Conservation (phyloP, 768 basidiomycete genomes). For the Auricularia sp. region DNA sequence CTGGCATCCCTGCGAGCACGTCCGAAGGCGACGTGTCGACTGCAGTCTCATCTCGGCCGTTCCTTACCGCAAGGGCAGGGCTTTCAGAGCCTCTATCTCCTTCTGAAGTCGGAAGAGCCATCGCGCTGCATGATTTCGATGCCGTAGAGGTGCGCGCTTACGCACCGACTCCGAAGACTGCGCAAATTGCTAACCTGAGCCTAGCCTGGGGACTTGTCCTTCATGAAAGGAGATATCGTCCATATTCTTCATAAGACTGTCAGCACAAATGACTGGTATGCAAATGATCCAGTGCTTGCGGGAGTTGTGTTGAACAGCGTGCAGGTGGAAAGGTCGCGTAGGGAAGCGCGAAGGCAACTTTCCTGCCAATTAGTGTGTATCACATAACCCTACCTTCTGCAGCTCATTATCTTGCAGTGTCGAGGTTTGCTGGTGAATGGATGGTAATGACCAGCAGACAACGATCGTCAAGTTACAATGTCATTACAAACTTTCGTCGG, state of each 20-base stretch:
- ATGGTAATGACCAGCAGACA: not conserved
- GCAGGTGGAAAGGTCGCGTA: slow-evolving; percentile 71
- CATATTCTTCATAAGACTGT: slow-evolving; percentile 57
- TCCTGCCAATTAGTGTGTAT: slow-evolving; percentile 36
- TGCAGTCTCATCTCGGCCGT: slow-evolving; percentile 15
- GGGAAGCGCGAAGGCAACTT: slow-evolving; percentile 55
- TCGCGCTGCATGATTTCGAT: slow-evolving; percentile 63
- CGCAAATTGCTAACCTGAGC: slow-evolving; percentile 3
- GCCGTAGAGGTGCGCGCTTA: slow-evolving; percentile 50
- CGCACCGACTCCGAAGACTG: not conserved
- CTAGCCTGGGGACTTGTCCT: slow-evolving; percentile 64
- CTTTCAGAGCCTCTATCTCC: slow-evolving; percentile 37
- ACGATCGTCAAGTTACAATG: no score
- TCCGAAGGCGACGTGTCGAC: slow-evolving; percentile 1
- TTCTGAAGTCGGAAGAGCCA: slow-evolving; percentile 54
- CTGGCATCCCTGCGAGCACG: slow-evolving; percentile 2
- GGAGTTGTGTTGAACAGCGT: not conserved
- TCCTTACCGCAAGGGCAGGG: slow-evolving; percentile 40
- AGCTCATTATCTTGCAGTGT: not conserved
- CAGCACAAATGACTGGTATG: slow-evolving; percentile 65
- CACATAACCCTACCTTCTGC: no score
- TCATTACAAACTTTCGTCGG: no score
- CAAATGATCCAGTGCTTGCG: not conserved
- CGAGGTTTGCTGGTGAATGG: not conserved
- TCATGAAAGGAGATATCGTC: slow-evolving; percentile 68